Percentiles rank a stretch among this genome's conserved stretches.
These are phyloP conservation scores for Chionographis japonica DNA, from an alignment of 106 monocot genomes.

Conservation along the genomic window DNA sequence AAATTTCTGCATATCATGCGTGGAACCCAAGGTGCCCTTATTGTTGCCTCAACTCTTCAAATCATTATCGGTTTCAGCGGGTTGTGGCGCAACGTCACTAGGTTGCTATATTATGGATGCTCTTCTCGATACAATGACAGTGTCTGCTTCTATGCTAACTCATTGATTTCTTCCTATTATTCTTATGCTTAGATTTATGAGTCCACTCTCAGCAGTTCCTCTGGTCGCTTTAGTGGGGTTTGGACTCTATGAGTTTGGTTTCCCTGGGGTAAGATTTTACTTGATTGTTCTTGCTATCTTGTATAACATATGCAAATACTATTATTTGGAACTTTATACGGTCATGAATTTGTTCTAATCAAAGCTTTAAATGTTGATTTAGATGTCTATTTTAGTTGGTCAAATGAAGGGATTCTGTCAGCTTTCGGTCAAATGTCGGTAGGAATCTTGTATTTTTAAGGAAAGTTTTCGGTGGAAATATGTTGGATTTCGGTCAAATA, in stretches of 20 bases:
- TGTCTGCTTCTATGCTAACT: not conserved
- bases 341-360: not conserved
- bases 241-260: constrained; percentile 95
- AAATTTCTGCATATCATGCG: constrained; percentile 89
- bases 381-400: no score
- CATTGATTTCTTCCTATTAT: not conserved
- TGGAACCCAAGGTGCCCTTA: constrained; percentile 95
- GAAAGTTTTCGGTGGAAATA: no score
- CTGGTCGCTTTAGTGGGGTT: constrained; percentile 72
- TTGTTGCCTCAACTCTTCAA: constrained; percentile 91
- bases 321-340: not conserved
- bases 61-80: constrained; percentile 95
- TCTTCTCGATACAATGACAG: not conserved
- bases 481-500: no score
- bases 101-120: constrained; percentile 28
- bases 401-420: no score
- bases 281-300: not conserved
- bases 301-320: no score
- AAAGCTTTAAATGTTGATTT: no score
- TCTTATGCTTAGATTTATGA: constrained; percentile 52
- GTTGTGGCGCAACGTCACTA: constrained; percentile 94
- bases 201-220: constrained; percentile 89
- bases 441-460: no score
- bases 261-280: constrained; percentile 71
- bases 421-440: no score